These are phyloP conservation scores for Acanthamoeba castellanii DNA, from an alignment of 208 protist genomes.

Conservation along the genomic window DNA sequence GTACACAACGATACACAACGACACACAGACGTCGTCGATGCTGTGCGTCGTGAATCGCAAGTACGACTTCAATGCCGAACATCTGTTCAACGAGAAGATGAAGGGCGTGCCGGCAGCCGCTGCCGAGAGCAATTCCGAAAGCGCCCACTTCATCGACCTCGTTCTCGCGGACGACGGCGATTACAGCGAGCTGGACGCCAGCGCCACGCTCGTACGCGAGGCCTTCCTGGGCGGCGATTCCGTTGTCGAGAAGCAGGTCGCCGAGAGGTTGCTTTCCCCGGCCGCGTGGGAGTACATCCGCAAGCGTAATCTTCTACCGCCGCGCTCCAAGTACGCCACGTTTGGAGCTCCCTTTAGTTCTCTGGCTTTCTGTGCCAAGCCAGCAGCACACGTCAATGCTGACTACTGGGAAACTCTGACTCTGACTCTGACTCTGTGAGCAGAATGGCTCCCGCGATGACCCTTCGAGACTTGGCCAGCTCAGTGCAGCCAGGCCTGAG, in stretches of 20 bases:
- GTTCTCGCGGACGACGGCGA: not conserved
- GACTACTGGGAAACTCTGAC: too few species aligned
- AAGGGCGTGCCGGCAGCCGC: not conserved
- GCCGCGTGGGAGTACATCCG: constrained; percentile 15
- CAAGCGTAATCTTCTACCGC: constrained; percentile 31
- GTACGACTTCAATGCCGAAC: constrained; percentile 55
- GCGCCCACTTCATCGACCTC: not conserved
- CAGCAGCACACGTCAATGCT: too few species aligned
- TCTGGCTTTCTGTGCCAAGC: not conserved
- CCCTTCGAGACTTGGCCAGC: not conserved
- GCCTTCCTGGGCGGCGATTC: constrained; percentile 47
- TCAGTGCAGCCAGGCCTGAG: not conserved
- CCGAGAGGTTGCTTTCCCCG: not conserved
- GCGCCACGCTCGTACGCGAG: constrained; percentile 25
- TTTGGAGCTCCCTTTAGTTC: not conserved
- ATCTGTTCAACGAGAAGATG: constrained; percentile 46
- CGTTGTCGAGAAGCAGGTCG: not conserved
- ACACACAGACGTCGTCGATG: constrained; percentile 61
- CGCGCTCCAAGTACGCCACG: not conserved
- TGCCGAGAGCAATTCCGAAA: not conserved
- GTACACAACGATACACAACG: too few species aligned
- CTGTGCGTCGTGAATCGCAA: constrained; percentile 65
- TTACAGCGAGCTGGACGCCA: constrained; percentile 39
- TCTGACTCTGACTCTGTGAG: too few species aligned
- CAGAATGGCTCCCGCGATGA: not conserved